phyloP scores from a whole-genome alignment of 1,284 basidiomycete genomes.

The Irpex sp. region DNA sequence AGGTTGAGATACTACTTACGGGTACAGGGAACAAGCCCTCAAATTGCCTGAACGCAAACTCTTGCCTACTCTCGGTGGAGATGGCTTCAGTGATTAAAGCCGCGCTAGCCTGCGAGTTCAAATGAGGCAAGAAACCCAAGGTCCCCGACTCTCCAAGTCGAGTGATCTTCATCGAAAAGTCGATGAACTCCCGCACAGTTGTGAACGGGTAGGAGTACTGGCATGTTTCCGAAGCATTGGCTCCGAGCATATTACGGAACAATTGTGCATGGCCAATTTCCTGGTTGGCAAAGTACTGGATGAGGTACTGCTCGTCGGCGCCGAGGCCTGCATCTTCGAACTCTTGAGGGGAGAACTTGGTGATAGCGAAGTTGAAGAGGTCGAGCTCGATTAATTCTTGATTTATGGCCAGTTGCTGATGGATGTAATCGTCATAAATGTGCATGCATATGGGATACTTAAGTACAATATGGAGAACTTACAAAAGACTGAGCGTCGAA shows the following conservation, averaged over 20 bases:
- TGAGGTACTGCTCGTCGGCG: constrained; percentile 49
- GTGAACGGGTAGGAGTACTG: constrained; percentile 61
- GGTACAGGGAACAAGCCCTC: constrained; percentile 64
- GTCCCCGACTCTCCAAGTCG: constrained; percentile 61
- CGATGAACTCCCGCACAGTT: constrained; percentile 57
- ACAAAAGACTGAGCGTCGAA: constrained; percentile 64
- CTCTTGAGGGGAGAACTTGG: constrained; percentile 49
- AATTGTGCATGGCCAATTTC: constrained; percentile 52
- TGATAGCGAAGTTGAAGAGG: constrained; percentile 58
- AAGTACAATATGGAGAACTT: constrained; percentile 6
- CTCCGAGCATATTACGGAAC: constrained; percentile 46
- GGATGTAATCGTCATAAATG: neutral
- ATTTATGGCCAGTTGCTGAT: constrained; percentile 50
- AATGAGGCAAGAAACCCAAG: constrained; percentile 58
- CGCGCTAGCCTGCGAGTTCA: constrained; percentile 57
- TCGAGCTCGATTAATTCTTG: constrained; percentile 65
- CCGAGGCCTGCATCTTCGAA: constrained; percentile 55
- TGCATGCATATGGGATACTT: neutral
- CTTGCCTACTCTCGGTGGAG: constrained; percentile 64
- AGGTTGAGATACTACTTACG: constrained; percentile 24
- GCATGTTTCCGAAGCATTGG: constrained; percentile 45
- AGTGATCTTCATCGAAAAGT: constrained; percentile 57
- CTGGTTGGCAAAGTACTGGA: constrained; percentile 58
- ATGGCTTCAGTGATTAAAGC: constrained; percentile 57
- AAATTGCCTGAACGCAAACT: constrained; percentile 67